phyloP scores from a whole-genome alignment of 306 rosid species.

The Ammopiptanthus mongolicus region DNA sequence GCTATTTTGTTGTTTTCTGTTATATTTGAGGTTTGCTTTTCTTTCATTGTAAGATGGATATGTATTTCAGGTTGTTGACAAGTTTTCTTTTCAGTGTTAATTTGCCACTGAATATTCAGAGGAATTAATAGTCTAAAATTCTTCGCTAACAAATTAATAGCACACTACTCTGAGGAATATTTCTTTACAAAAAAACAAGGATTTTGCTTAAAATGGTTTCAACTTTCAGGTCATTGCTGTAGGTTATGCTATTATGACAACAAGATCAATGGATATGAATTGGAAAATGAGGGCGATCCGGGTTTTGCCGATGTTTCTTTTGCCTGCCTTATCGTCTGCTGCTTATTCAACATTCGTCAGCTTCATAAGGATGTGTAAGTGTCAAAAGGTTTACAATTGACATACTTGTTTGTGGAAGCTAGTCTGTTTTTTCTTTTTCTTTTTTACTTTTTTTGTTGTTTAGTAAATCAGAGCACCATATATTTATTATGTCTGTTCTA shows the following conservation, averaged over 20 bases:
- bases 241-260: constrained; percentile 79
- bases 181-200: background rate
- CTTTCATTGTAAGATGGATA: background rate
- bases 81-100: background rate
- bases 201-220: constrained; percentile 25
- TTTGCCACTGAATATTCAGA: background rate
- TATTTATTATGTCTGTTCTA: background rate
- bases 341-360: constrained; percentile 49
- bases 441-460: background rate
- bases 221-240: constrained; percentile 71
- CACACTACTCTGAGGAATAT: background rate
- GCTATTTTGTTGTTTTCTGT: background rate
- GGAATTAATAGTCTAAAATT: background rate
- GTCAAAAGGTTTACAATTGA: background rate
- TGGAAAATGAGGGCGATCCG: constrained; percentile 84
- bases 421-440: background rate
- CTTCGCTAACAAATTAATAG: background rate
- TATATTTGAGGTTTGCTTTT: background rate
- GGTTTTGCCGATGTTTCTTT: constrained; percentile 85
- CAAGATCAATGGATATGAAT: constrained; percentile 56
- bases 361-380: constrained; percentile 76
- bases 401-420: background rate
- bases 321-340: constrained; percentile 61
- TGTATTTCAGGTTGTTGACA: background rate
- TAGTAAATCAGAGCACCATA: background rate